Conservation (phyloP, 2,329 filamentous ascomycete species). For the Ceratocystis smalleyi region DNA sequence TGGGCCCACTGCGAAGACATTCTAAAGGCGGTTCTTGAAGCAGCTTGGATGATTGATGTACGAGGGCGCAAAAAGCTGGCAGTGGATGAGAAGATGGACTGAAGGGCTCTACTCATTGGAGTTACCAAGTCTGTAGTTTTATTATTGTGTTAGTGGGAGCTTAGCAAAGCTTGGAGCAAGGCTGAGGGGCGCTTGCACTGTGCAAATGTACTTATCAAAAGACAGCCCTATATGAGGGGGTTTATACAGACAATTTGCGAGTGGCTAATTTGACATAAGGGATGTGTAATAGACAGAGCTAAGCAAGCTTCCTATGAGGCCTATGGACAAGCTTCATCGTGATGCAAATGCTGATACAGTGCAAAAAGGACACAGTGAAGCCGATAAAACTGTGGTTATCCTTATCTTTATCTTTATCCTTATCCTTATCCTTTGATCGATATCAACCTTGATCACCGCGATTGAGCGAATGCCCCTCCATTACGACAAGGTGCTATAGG, state of each 20-base stretch:
- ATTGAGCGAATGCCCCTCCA: neutral
- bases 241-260: neutral
- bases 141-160: neutral
- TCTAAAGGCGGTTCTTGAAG: neutral
- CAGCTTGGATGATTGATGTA: neutral
- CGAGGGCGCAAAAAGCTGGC: neutral
- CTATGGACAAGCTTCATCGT: neutral
- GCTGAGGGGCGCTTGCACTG: neutral
- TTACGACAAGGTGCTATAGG: neutral
- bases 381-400: constrained; percentile 3
- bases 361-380: neutral
- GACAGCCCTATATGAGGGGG: neutral
- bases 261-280: too few species aligned
- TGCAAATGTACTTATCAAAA: neutral
- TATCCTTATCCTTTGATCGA: constrained; percentile 17
- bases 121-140: neutral
- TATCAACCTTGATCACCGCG: neutral
- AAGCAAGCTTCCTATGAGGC: too few species aligned
- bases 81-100: neutral
- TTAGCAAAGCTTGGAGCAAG: neutral
- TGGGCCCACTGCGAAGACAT: constrained; percentile 6
- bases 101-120: neutral
- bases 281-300: too few species aligned
- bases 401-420: constrained; percentile 14
- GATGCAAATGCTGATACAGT: neutral